phyloP scores from a whole-genome alignment of 805 yeast species.

The Zygoascus bituminiphila region DNA sequence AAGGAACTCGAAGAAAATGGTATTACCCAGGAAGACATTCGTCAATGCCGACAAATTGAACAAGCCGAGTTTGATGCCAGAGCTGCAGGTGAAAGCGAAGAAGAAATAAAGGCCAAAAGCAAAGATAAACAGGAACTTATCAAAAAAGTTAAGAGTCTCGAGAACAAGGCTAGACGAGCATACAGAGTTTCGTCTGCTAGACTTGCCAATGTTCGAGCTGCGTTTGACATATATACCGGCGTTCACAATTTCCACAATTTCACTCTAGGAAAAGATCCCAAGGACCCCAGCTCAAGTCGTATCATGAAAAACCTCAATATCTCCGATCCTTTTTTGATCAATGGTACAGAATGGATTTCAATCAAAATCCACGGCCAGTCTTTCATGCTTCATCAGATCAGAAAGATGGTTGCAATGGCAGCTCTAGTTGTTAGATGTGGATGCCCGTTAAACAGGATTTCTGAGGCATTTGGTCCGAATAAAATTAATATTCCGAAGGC shows the following conservation, averaged over 20 bases:
- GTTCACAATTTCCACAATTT: constrained; percentile 89
- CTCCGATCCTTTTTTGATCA: constrained; percentile 82
- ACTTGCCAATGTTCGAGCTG: constrained; percentile 53
- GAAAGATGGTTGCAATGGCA: constrained; percentile 97
- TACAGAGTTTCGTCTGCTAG: constrained; percentile 60
- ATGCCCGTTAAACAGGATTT: constrained; percentile 66
- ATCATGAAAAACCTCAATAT: constrained; percentile 73
- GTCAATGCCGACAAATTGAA: constrained; percentile 11
- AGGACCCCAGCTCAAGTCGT: constrained; percentile 78
- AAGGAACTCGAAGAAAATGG: constrained; percentile 33
- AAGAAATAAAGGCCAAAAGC: constrained; percentile 29
- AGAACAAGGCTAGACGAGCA: constrained; percentile 38
- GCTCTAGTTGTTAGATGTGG: constrained; percentile 78
- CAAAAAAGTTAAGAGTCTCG: constrained; percentile 26
- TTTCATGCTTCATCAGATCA: constrained; percentile 94
- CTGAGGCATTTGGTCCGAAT: constrained; percentile 63
- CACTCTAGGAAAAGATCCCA: constrained; percentile 71
- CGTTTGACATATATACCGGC: constrained; percentile 69
- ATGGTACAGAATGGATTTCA: constrained; percentile 93
- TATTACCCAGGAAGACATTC: constrained; percentile 25
- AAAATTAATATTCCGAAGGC: constrained; percentile 93
- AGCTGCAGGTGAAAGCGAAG: constrained; percentile 9
- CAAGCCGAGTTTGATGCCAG: constrained; percentile 10
- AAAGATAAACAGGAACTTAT: constrained; percentile 33
- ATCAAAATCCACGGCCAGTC: constrained; percentile 97